Conservation (phyloP, 805 yeast species). For the Zygoascus biomembranicola region DNA sequence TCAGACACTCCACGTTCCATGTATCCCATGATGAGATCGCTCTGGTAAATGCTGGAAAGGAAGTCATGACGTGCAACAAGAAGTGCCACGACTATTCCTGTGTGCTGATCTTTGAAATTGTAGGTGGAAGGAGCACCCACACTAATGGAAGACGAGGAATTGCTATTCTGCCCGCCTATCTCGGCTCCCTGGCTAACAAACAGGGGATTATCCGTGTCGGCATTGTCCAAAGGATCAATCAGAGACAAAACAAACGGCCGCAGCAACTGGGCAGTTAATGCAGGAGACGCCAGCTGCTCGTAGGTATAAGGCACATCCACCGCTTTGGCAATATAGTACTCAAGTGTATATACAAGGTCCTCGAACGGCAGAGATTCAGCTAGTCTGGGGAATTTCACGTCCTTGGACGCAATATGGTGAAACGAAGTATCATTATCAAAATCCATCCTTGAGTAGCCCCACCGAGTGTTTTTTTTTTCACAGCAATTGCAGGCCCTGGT, state of each 20-base stretch:
- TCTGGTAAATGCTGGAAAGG: slow-evolving; percentile 17
- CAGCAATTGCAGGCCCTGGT: too few relatives aligned
- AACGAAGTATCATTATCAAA: neutral
- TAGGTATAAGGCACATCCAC: slow-evolving; percentile 24
- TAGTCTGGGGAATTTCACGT: slow-evolving; percentile 15
- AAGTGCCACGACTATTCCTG: slow-evolving; percentile 25
- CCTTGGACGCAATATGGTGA: neutral
- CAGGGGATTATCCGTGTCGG: neutral
- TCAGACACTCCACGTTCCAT: slow-evolving; percentile 19
- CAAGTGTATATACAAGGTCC: slow-evolving; percentile 20
- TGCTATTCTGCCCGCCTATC: neutral
- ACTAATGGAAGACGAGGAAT: neutral
- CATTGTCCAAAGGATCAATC: neutral
- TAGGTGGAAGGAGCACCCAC: neutral
- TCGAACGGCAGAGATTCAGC: slow-evolving; percentile 18
- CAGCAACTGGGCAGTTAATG: slow-evolving; percentile 18
- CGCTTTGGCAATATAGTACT: slow-evolving; percentile 17
- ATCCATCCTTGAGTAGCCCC: neutral
- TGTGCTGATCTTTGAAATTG: slow-evolving; percentile 16
- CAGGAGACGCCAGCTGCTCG: slow-evolving; percentile 22
- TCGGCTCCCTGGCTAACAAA: neutral
- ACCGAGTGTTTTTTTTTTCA: too few relatives aligned
- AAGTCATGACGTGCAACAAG: slow-evolving; percentile 24
- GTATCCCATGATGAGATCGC: slow-evolving; percentile 9
- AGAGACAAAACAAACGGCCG: slow-evolving; percentile 19